Percentiles rank a stretch among this genome's conserved stretches.
Conservation (phyloP, 192 early-diverging fungal species). For the Backusella morwellensis region DNA sequence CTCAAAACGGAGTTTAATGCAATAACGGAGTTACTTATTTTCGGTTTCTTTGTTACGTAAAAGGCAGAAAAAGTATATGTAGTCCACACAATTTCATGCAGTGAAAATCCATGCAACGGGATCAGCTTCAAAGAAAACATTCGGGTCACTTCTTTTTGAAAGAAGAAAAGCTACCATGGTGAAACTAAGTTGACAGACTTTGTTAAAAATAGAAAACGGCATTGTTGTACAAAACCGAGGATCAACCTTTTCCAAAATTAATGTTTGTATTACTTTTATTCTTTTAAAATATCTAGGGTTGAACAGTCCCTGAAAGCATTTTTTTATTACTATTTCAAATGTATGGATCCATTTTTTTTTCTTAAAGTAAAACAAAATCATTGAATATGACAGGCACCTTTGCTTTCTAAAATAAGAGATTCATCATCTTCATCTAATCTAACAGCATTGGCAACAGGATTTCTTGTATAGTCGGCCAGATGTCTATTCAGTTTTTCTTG, state of each 20-base stretch:
- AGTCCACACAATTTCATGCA: not conserved
- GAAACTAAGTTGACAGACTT: not conserved
- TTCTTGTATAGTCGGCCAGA: not conserved
- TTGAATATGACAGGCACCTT: not conserved
- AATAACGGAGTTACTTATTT: not conserved
- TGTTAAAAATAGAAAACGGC: not conserved
- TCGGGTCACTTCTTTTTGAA: not conserved
- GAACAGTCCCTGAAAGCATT: not conserved
- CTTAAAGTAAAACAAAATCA: not conserved
- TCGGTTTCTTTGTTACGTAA: not conserved
- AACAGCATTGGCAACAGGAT: not conserved
- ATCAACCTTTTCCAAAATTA: not conserved
- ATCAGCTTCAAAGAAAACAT: not conserved
- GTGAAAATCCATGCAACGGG: not conserved
- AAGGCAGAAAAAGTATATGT: not conserved
- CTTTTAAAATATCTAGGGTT: not conserved
- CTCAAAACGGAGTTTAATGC: slow-evolving; percentile 1
- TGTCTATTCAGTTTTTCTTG: slow-evolving; percentile 29
- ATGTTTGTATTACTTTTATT: not conserved
- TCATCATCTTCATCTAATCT: not conserved
- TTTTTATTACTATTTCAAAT: not conserved
- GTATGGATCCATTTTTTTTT: not conserved
- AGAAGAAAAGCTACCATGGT: not conserved
- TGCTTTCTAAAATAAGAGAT: not conserved
- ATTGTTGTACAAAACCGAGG: not conserved